Evolutionary conservation across 164 flowering plant species (phyloP).

Genomic region (Nymphaea colorata): DNA sequence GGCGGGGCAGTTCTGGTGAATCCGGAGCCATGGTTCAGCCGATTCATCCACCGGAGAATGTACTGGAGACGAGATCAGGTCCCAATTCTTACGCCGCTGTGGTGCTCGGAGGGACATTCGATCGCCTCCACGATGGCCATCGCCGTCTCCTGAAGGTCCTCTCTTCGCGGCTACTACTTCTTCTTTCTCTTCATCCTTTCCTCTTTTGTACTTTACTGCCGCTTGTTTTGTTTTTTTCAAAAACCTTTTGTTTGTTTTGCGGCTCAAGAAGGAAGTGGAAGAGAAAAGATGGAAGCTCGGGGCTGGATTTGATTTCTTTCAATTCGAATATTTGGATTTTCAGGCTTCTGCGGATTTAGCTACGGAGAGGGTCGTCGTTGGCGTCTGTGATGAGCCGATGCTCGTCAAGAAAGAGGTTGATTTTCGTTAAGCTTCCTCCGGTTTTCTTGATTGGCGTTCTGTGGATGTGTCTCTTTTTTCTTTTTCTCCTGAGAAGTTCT

Average conservation of each 20-base stretch:
- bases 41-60: neutral
- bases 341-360: slow-evolving; percentile 71
- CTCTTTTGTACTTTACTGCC: neutral
- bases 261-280: too few relatives aligned
- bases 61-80: neutral
- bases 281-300: too few relatives aligned
- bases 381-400: slow-evolving; percentile 92
- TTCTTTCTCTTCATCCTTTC: neutral
- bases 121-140: slow-evolving; percentile 85
- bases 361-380: slow-evolving; percentile 61
- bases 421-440: neutral
- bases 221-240: neutral
- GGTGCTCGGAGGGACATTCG: slow-evolving; percentile 92
- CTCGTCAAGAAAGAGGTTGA: slow-evolving; percentile 60
- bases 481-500: neutral
- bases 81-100: slow-evolving; percentile 50
- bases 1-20: neutral
- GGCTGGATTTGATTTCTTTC: neutral
- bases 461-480: neutral
- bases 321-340: neutral
- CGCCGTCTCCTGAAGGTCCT: slow-evolving; percentile 61
- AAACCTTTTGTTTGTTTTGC: too few relatives aligned
- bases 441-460: too few relatives aligned
- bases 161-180: slow-evolving; percentile 1
- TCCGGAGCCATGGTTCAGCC: neutral